Evolutionary conservation across 2,329 filamentous ascomycete species (phyloP), one percentile per base, ranked within the genome.

Genomic region (Fusarium illudens): DNA sequence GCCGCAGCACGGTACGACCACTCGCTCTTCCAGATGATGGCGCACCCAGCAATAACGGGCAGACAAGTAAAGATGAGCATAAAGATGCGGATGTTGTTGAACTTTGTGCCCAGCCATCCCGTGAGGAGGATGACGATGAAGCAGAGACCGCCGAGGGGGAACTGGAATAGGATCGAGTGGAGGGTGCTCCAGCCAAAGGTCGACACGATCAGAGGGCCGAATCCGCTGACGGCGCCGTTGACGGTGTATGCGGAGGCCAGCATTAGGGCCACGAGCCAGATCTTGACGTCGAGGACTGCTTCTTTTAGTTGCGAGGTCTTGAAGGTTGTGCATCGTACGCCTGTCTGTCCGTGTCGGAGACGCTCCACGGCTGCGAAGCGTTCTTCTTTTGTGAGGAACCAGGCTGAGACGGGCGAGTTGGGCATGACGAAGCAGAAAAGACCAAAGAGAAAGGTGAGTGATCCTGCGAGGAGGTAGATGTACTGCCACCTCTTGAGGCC

Each of bases 31-130:
- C 91, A 94, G 71, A 94, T 92, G 76, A 93, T 86, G 4, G 84
- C 86, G 73, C 89, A 93, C 1, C 91, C 91, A 0, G 89, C 89
- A 50, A 94, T 92, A 54, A 93, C 90, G 0, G 91, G 91, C 0
- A 94, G 81, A 62, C 90, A 93, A 68, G 88, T 90, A 4, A 86
- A 46, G 5, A 92, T 77, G 1, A 94, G 82, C 77, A 92, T 85
- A 6, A 88, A 75, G 50, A 93, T 84, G 13, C 90, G 86, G 12
- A 90, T 86, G 71, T 93, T 90, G 2, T 80, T 83, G 55, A 90
- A 80, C 1, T 83, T 81, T 0, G 87, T 84, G 6, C 87, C 86
- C 2, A 93, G 79, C 68, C 84, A 92, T 1, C 91, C 91, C 4
- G 87, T 89, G 0, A 88, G 72, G 0, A 92, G 82, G 56, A 94